Evolutionary conservation across 768 basidiomycete genomes (phyloP), one percentile per base, ranked within the genome.

Genomic region (Boletus vermiculosoides): DNA sequence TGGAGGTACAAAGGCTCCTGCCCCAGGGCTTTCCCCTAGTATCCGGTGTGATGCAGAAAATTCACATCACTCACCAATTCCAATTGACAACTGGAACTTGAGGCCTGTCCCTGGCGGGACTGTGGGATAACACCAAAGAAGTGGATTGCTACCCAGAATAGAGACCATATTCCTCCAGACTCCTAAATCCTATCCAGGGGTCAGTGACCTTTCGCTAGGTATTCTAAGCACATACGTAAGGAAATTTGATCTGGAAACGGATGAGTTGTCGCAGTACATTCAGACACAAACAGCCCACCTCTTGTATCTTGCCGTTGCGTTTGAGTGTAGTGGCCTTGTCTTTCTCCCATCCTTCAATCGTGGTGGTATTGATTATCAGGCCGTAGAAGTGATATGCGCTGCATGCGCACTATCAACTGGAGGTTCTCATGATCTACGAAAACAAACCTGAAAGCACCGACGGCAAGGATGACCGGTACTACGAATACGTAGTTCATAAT

Each of bases 321-420:
- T 92, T 84, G 63, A 99, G 80, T 0, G 84, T 89, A 5, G 94
- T 88, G 1, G 85, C 93, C 72, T 90, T 95, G 67, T 98, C 94
- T 74, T 98, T 98, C 72, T 99, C 97, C 92, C 92, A 96, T 0
- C 90, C 86, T 74, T 99, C 97, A 49, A 99, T 98, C 1, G 97
- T 98, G 0, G 96, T 99, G 2, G 87, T 85, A 71, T 99, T 99
- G 11, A 80, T 80, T 7, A 81, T 63, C 28, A 98, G 71, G 49
- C 82, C 79, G 66, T 87, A 89, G 60, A 95, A 84, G 62, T 98
- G 97, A 67, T 94, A 98, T 22, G 98, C 55, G 52, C 93, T 94
- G 63, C 9, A 16, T 45, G 40, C 50, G 1, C 15, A n/a, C n/a
- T 33, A 34, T 72, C 34, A 73, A 54, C 36, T n/a, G 8, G 30